Conservation (phyloP, 1,139 yeast genomes). For the Yamadazyma blattariae region DNA sequence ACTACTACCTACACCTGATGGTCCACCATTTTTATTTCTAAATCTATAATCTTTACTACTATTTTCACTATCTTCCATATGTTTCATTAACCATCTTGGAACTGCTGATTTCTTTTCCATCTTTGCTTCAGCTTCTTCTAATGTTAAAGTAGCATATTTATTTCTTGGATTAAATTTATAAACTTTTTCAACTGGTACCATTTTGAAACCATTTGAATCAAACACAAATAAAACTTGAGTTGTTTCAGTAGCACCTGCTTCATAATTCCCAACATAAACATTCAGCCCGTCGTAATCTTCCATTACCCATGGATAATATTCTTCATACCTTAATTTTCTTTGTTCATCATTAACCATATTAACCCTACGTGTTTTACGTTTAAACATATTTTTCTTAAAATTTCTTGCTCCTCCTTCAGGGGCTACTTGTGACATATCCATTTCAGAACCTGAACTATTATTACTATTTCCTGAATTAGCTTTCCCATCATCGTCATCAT, state of each 20-base stretch:
- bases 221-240: conserved; percentile 79
- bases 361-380: conserved; percentile 82
- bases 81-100: conserved; percentile 96
- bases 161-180: conserved; percentile 92
- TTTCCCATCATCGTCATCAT: conserved; percentile 14
- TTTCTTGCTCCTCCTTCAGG: conserved; percentile 93
- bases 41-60: conserved; percentile 49
- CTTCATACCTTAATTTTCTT: conserved; percentile 84
- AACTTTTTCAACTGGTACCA: conserved; percentile 94
- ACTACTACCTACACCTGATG: conserved; percentile 12
- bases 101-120: conserved; percentile 81
- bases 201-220: conserved; percentile 84
- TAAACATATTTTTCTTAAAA: conserved; percentile 58
- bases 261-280: conserved; percentile 94
- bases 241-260: conserved; percentile 87
- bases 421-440: conserved; percentile 72
- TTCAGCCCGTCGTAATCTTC: conserved; percentile 94
- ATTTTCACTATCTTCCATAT: conserved; percentile 71
- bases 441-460: conserved; percentile 21
- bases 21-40: conserved; percentile 22
- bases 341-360: conserved; percentile 78
- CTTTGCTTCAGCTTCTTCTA: conserved; percentile 94
- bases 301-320: conserved; percentile 96
- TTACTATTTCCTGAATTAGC: conserved; percentile 11
- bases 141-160: conserved; percentile 86